Evolutionary conservation across 352 stramenopile species (phyloP).

Genomic region (Thalassiosira hispida): DNA sequence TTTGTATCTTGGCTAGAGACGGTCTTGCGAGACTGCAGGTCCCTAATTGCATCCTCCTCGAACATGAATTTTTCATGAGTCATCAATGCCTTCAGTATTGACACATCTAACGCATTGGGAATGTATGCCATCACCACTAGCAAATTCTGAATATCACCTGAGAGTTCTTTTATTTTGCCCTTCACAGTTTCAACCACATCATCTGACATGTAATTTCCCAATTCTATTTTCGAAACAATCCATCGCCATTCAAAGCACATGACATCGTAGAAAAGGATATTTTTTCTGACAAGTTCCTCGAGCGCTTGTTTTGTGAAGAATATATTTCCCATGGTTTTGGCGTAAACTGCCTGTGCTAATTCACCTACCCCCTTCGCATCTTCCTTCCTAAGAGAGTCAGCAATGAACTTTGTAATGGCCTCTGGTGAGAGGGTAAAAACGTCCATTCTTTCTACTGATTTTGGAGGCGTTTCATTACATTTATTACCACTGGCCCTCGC

Average conservation of each 20-base stretch:
- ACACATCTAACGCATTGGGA: background rate
- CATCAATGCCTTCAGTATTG: background rate
- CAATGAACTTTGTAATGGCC: conserved; percentile 53
- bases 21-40: too few relatives aligned
- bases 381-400: conserved; percentile 41
- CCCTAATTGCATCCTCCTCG: background rate
- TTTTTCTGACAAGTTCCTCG: conserved; percentile 58
- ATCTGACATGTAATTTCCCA: conserved; percentile 12
- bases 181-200: conserved; percentile 18
- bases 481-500: background rate
- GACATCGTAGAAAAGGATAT: conserved; percentile 54
- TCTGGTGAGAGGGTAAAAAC: conserved; percentile 45
- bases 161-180: conserved; percentile 15
- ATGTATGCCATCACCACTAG: conserved; percentile 20
- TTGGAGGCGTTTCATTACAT: background rate
- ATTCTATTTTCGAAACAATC: background rate
- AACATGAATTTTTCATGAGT: background rate
- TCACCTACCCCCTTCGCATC: conserved; percentile 15
- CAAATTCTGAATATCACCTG: background rate
- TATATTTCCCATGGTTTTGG: conserved; percentile 35
- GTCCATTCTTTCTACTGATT: conserved; percentile 45
- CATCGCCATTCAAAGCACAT: conserved; percentile 42
- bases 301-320: conserved; percentile 51
- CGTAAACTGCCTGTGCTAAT: conserved; percentile 45
- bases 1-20: too few relatives aligned